phyloP scores from a whole-genome alignment of 495 filamentous ascomycete species.

The Tuber melanosporum region DNA sequence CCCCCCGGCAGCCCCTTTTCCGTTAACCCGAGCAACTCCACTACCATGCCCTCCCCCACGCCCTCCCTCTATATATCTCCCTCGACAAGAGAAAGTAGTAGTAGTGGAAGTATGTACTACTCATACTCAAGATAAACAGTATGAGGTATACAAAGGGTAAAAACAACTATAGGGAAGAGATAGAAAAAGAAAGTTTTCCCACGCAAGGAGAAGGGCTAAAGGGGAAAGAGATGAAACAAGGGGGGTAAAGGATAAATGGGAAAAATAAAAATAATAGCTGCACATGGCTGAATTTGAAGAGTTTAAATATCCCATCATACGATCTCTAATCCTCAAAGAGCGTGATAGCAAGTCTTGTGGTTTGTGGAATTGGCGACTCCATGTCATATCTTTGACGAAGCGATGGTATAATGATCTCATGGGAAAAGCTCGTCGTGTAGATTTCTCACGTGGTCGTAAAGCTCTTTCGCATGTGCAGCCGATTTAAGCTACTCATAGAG shows the following conservation, averaged over 20 bases:
- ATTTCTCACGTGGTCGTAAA: slow-evolving; percentile 35
- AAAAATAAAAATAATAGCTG: background rate
- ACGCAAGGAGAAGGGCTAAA: slow-evolving; percentile 7
- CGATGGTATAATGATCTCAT: slow-evolving; percentile 9
- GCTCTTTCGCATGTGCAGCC: slow-evolving; percentile 32
- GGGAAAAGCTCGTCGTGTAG: slow-evolving; percentile 36
- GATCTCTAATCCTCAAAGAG: background rate
- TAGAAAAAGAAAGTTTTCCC: slow-evolving; percentile 21
- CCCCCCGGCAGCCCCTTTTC: background rate
- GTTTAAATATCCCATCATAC: background rate
- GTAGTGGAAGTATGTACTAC: slow-evolving; percentile 8
- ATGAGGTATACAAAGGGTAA: slow-evolving; percentile 5
- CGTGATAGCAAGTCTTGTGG: background rate
- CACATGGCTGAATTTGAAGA: background rate
- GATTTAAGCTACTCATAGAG: slow-evolving; percentile 43
- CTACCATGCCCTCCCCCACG: background rate
- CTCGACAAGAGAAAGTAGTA: slow-evolving; percentile 9
- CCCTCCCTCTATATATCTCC: background rate
- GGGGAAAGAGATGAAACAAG: slow-evolving; percentile 9
- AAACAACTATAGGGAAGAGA: slow-evolving; percentile 13
- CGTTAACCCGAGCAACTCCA: background rate
- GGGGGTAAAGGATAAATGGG: slow-evolving; percentile 3
- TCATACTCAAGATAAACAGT: slow-evolving; percentile 5
- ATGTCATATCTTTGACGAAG: background rate
- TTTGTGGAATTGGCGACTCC: background rate